A percentile compares a stretch with the other conserved stretches of the same genome.
Evolutionary conservation across 2,329 filamentous ascomycete species (phyloP).

Genomic region (Eutypella sp.): DNA sequence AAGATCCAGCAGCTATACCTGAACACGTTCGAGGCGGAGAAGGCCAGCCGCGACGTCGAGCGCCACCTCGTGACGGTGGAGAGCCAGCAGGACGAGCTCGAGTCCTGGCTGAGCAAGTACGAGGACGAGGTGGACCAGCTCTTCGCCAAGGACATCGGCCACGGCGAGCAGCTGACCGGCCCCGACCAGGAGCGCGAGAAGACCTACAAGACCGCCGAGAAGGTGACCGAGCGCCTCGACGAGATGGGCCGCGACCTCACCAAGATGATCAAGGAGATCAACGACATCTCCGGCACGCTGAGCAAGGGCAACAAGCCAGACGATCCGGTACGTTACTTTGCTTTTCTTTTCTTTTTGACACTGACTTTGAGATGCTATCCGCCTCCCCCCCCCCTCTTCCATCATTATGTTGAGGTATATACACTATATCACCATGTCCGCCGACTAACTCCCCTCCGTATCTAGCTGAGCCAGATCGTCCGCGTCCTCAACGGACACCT

Average conservation of each 20-base stretch:
- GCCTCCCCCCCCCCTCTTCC: no score
- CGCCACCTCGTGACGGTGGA: conserved; percentile 85
- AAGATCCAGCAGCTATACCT: conserved; percentile 93
- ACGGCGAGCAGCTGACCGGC: conserved; percentile 70
- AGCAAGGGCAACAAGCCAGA: conserved; percentile 86
- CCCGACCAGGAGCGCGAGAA: conserved; percentile 93
- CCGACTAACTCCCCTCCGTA: conserved; percentile 1
- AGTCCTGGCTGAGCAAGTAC: conserved; percentile 83
- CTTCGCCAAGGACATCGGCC: conserved; percentile 73
- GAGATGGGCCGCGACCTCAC: conserved; percentile 89
- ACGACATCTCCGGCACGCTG: conserved; percentile 81
- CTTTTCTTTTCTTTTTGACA: conserved; percentile 19
- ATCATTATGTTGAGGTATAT: no score
- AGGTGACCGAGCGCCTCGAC: conserved; percentile 81
- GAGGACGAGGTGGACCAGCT: conserved; percentile 88
- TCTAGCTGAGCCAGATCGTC: conserved; percentile 86
- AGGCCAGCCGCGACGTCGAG: conserved; percentile 89
- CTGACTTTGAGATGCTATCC: no score
- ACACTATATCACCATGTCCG: no score
- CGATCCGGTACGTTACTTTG: conserved; percentile 65
- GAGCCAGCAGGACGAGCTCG: conserved; percentile 86
- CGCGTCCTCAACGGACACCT: conserved; percentile 92
- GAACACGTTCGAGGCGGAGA: conserved; percentile 88
- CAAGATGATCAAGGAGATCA: conserved; percentile 98
- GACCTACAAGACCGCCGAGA: conserved; percentile 94